Base-by-base conservation (phyloP, 306 rosid genomes). In the Trifolium pratense region DNA sequence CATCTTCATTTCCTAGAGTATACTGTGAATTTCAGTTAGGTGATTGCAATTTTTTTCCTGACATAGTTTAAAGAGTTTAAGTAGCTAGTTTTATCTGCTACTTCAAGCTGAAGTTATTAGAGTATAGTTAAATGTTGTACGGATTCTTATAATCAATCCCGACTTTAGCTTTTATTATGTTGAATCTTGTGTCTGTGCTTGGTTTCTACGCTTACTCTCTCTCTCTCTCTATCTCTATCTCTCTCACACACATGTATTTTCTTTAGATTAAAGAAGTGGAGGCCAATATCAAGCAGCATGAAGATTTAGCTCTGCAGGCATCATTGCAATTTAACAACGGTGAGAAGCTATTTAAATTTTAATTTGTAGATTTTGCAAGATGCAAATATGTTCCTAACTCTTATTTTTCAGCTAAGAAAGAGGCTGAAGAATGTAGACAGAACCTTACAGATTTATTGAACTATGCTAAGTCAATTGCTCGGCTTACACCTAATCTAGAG, bases 251-350 rank as follows among this genome's bases (percentile, higher is more conserved):
- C 63, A 6, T 70, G 20, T 61, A 75, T 78, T 55, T 78, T 76
- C 67, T 68, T 23, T 77, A 94, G 98, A 91, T 89, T 77, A 87
- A 83, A 80, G 96, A 89, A 81, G 45, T 82, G 85, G 97, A 94
- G 81, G 76, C 70, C 74, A 73, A 79, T 85, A 45, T 94, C 64
- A 94, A 88, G 90, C 89, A 87, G 81, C 88, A 91, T 52, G 95
- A 94, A 72, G 88, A 84, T 68, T 7, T 67, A 78, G 94, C 92
- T 20, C 49, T 89, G 82, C 91, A 89, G 81, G 92, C 97, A 68
- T 57, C 92, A 21, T 32, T 72, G 51, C 85, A 83, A 65, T 78
- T 78, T 7, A 89, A 88, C 15, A 80, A 79, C 70, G 80, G 98
- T 91, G 87, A 89, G 89, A 82, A 21, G 20, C 59, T 72, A 16